Evolutionary conservation across 139 green algal genomes (phyloP).

Genomic region (Coccomyxa sp.): DNA sequence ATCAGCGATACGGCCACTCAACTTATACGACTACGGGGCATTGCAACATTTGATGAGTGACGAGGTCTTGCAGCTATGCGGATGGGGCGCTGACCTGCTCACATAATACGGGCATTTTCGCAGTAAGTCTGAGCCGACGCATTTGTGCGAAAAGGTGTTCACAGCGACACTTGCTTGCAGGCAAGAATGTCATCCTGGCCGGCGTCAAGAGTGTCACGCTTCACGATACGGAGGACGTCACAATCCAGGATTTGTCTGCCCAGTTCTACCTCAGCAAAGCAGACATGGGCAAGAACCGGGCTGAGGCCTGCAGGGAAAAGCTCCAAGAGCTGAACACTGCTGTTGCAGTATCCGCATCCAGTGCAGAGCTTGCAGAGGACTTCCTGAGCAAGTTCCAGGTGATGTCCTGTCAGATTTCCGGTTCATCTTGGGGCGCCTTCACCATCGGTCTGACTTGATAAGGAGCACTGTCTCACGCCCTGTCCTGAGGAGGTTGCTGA

Average conservation of each 20-base stretch:
- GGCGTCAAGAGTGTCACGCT: conserved; percentile 90
- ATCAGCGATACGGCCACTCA: too few species aligned
- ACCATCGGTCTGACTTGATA: too few species aligned
- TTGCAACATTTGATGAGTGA: too few species aligned
- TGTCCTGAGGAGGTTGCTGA: too few species aligned
- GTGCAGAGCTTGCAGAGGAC: conserved; percentile 48
- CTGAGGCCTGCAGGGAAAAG: conserved; percentile 80
- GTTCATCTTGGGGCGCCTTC: too few species aligned
- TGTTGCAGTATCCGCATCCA: conserved; percentile 67
- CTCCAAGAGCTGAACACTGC: conserved; percentile 95
- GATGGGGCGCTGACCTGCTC: not conserved
- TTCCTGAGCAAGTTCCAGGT: conserved; percentile 82
- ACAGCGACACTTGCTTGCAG: conserved; percentile 54
- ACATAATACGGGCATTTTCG: not conserved
- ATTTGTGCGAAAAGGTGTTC: not conserved
- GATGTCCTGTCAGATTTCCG: too few species aligned
- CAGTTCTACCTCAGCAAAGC: conserved; percentile 95
- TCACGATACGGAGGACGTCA: conserved; percentile 61
- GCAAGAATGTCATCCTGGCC: conserved; percentile 98
- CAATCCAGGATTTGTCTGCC: conserved; percentile 68
- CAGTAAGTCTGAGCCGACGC: not conserved
- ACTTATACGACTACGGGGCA: too few species aligned
- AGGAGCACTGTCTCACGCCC: too few species aligned
- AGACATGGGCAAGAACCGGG: conserved; percentile 86
- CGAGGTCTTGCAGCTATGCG: conserved; percentile 5